A percentile compares a stretch with the other conserved stretches of the same genome.
phyloP scores from a whole-genome alignment of 257 asterid genomes.

The Rauvolfia tetraphylla region DNA sequence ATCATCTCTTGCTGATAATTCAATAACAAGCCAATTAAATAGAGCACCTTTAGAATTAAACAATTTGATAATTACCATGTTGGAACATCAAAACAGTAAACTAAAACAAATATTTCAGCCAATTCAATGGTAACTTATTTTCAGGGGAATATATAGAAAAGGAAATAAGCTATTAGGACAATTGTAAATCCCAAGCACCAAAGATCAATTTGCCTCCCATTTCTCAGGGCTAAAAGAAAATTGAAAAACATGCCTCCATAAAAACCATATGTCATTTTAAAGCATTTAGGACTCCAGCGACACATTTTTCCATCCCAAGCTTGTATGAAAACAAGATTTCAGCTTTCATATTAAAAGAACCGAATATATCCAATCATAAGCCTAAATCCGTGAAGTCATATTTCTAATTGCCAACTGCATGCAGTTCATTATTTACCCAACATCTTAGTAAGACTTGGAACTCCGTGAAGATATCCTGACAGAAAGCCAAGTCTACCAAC shows the following conservation, averaged over 20 bases:
- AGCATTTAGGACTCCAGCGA: background rate
- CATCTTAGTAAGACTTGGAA: background rate
- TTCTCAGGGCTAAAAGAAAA: background rate
- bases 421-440: background rate
- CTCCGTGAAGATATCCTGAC: background rate
- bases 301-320: background rate
- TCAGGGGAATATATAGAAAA: background rate
- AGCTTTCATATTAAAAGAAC: background rate
- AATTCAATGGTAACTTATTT: background rate
- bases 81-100: background rate
- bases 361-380: background rate
- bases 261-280: background rate
- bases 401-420: background rate
- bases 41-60: background rate
- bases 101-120: background rate
- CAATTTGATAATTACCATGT: background rate
- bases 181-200: background rate
- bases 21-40: background rate
- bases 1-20: background rate
- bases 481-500: background rate
- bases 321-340: background rate
- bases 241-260: too few species aligned
- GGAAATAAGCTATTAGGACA: background rate
- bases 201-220: background rate
- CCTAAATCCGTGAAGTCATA: background rate